A percentile compares a stretch with the other conserved stretches of the same genome.
These are phyloP conservation scores for Alternaria sp. DNA, from an alignment of 2,329 filamentous ascomycete genomes.

Conservation along the genomic window DNA sequence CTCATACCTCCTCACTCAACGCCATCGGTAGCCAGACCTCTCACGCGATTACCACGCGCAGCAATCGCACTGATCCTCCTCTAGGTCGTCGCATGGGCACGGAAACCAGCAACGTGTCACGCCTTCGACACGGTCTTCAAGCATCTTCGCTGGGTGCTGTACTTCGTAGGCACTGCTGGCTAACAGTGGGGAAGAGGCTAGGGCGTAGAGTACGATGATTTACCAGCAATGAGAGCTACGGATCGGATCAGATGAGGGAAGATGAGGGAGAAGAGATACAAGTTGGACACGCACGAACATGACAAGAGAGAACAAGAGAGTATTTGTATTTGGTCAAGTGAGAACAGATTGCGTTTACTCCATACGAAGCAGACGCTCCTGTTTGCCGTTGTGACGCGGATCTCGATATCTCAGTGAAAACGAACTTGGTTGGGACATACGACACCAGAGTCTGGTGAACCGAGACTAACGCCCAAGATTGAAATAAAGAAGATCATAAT, in stretches of 20 bases:
- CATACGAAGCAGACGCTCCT: background rate
- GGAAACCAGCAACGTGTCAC: conserved; percentile 4
- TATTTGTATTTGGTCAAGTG: background rate
- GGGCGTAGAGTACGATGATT: background rate
- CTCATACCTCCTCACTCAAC: background rate
- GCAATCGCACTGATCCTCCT: conserved; percentile 11
- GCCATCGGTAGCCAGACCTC: too few species aligned
- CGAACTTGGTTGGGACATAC: background rate
- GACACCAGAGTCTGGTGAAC: background rate
- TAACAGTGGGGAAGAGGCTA: background rate
- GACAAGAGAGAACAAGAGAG: background rate
- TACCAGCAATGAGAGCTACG: background rate
- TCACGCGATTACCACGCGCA: background rate
- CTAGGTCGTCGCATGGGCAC: conserved; percentile 10
- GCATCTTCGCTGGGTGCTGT: background rate
- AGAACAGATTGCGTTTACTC: background rate
- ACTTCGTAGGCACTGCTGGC: background rate
- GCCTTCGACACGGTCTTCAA: background rate
- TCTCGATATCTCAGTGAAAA: background rate
- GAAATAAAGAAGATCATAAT: background rate
- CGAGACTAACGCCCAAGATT: background rate
- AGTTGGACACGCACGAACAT: background rate
- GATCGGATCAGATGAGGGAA: too few species aligned
- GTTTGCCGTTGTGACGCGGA: background rate
- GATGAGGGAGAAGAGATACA: too few species aligned